Evolutionary conservation across 306 rosid genomes (phyloP), one percentile per base, ranked within the genome.

Genomic region (Lablab purpureus): DNA sequence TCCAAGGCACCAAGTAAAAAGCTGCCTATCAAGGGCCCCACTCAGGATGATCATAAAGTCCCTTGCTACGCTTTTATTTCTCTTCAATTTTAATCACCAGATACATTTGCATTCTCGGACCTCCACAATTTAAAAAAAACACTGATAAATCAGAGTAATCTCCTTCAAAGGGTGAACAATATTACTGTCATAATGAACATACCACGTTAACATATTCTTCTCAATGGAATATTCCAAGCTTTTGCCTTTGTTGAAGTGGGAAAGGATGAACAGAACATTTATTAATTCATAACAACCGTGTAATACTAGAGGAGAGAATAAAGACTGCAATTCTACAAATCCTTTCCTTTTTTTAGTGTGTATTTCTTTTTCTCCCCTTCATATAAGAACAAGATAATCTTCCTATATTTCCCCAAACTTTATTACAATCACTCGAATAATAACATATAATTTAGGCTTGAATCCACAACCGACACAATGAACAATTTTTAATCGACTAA

Each of bases 21-120:
- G 32, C 37, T 58, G 43, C 74, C 74, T 62, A 43, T 23, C 46
- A 46, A 34, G 51, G 84, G 84, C 1, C 75, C 87, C 84, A 52
- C 82, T 80, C 36, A 10, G 56, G 21, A 69, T 69, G 12, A 78
- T 67, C 59, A n/a, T n/a, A 27, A 71, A 32, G 58, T 18, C 63
- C 67, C 18, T 3, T 51, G 17, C 81, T 7, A 34, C 18, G 10
- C 2, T 67, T 45, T 22, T 23, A 45, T 25, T 67, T 67, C 6
- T 67, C 73, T 23, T 22, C 3, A 67, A 21, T 22, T 67, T 4
- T 41, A 40, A 21, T 41, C 54, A 21, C 54, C 51, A 67, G 11
- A 13, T 41, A 41, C 51, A 19, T 22, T 41, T 43, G 10, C 34
- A 54, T 36, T 41, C 54, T 13, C 1, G 0, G 50, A 28, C 19